phyloP scores from a whole-genome alignment of 805 yeast genomes.

The Yamadazyma kitorensis region DNA sequence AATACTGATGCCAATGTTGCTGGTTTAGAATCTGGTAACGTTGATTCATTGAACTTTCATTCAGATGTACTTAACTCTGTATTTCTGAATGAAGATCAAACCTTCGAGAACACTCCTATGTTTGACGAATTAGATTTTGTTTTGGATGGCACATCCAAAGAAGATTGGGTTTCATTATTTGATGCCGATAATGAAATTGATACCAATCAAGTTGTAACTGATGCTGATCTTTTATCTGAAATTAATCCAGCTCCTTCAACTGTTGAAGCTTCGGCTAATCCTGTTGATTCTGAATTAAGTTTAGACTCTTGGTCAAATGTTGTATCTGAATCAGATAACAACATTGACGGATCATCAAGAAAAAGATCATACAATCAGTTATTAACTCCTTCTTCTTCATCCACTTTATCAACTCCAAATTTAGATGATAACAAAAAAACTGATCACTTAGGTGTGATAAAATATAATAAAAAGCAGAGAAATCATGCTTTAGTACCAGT shows the following conservation, averaged over 20 bases:
- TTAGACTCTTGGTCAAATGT: too few species aligned
- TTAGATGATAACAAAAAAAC: constrained; percentile 24
- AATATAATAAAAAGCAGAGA: constrained; percentile 78
- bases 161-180: constrained; percentile 66
- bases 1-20: not conserved
- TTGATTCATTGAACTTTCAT: constrained; percentile 53
- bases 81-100: constrained; percentile 36
- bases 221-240: constrained; percentile 18
- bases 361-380: constrained; percentile 19
- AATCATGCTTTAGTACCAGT: constrained; percentile 70
- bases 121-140: constrained; percentile 53
- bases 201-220: constrained; percentile 13
- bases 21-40: not conserved
- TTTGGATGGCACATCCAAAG: constrained; percentile 39
- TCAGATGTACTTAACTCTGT: constrained; percentile 52
- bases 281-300: constrained; percentile 9
- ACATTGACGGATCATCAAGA: constrained; percentile 8
- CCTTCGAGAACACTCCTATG: constrained; percentile 50
- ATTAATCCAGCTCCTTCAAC: constrained; percentile 6
- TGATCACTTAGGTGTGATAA: constrained; percentile 73
- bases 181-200: constrained; percentile 22
- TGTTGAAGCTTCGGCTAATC: constrained; percentile 10
- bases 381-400: constrained; percentile 28
- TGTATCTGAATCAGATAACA: constrained; percentile 8
- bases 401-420: constrained; percentile 33